These are phyloP conservation scores for Shiraia bambusicola DNA, from an alignment of 2,329 filamentous ascomycete genomes.

Conservation along the genomic window DNA sequence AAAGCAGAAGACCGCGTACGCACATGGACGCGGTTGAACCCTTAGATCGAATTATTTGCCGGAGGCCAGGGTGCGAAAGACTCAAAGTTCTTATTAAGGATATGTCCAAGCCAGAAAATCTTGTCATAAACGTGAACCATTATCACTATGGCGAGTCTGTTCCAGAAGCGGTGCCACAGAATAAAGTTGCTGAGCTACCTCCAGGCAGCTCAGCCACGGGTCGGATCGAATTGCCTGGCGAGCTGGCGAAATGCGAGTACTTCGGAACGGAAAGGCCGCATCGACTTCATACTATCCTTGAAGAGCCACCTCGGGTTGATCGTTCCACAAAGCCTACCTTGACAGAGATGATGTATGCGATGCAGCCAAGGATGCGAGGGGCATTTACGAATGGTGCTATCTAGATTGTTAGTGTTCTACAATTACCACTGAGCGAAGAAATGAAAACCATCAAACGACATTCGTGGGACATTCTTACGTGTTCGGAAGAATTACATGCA, in stretches of 20 bases:
- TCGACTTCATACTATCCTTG: background rate
- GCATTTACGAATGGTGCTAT: background rate
- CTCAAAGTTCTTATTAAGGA: background rate
- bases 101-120: background rate
- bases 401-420: background rate
- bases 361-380: background rate
- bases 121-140: background rate
- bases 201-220: background rate
- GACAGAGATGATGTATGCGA: background rate
- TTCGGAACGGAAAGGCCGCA: background rate
- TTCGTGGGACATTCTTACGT: background rate
- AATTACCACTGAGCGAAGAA: background rate
- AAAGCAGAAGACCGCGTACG: background rate
- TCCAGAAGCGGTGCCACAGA: background rate
- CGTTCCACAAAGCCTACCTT: background rate
- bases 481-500: background rate
- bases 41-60: background rate
- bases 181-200: conserved; percentile 1
- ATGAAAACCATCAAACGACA: background rate
- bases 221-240: background rate
- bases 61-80: background rate
- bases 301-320: background rate
- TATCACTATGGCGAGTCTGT: background rate
- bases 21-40: background rate
- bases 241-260: background rate